These are phyloP conservation scores for Scheffersomyces spartinae DNA, from an alignment of 805 yeast genomes.

Conservation along the genomic window DNA sequence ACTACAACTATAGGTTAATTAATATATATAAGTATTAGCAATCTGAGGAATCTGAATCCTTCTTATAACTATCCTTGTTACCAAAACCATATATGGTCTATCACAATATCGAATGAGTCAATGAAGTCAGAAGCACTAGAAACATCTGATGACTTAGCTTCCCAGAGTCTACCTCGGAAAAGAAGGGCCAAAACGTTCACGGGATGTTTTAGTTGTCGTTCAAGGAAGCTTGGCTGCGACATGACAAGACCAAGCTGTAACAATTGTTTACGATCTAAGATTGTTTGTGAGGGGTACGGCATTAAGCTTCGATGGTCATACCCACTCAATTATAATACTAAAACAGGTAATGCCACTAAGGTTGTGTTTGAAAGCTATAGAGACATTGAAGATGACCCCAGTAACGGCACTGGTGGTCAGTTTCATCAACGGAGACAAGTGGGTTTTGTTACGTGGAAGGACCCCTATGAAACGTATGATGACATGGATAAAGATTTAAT, in stretches of 20 bases:
- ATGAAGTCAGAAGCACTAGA: no score
- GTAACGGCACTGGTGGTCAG: slow-evolving; percentile 26
- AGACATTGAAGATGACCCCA: slow-evolving; percentile 9
- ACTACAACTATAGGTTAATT: no score
- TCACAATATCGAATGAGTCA: no score
- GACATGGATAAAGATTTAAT: slow-evolving; percentile 70
- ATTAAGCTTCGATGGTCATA: slow-evolving; percentile 72
- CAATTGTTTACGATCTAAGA: slow-evolving; percentile 57
- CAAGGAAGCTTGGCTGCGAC: slow-evolving; percentile 75
- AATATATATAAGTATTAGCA: no score
- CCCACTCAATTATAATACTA: slow-evolving; percentile 28
- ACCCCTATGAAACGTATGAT: slow-evolving; percentile 57
- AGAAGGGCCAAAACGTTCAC: slow-evolving; percentile 51
- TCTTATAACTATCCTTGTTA: no score
- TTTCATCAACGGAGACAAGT: slow-evolving; percentile 60
- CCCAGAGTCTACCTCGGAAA: no score
- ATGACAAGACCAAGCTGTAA: slow-evolving; percentile 55
- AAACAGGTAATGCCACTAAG: neutral
- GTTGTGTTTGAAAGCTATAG: neutral
- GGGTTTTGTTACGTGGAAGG: slow-evolving; percentile 60
- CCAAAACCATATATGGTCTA: no score
- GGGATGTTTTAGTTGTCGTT: slow-evolving; percentile 83
- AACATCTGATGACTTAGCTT: no score
- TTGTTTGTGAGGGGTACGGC: slow-evolving; percentile 73
- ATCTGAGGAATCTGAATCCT: no score